Base-by-base conservation (phyloP, 2,329 filamentous ascomycete genomes). In the Microcyclosporella mali region DNA sequence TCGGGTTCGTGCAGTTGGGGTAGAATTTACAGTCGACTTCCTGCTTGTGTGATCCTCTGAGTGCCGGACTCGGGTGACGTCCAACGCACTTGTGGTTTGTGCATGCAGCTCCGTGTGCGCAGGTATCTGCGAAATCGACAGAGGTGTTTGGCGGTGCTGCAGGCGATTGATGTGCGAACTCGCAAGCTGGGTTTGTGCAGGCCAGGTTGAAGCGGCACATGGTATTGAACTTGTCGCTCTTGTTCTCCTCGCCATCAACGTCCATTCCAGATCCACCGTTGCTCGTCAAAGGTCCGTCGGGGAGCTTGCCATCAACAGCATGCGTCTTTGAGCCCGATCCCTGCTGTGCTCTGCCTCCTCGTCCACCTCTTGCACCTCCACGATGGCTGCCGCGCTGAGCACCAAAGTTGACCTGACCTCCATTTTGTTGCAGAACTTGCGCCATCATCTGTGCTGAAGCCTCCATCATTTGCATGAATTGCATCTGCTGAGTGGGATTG, bases 81-180 rank as follows among this genome's bases (percentile, higher is more conserved):
- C 78, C 89, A 7, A 85, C 85, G 61, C 92, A 98, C 70, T 97
- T 97, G 58, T 80, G 77, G 73, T 97, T 98, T 70, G 92, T 94
- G 79, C 92, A 98, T 7, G 88, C 88, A 2, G 81, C 88, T 15
- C 88, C 90, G 57, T 85, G 97, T 14, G 77, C 77, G 70, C 92
- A 98, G 14, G 77, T 73, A 58, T 94, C 88, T 45, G 74, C 78
- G 53, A 89, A 75, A 63, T 97, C 92, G 45, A 97, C 74, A 3
- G 34, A 12, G 0, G 81, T 75, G 2, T 77, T 78, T 19, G 84
- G 85, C 2, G 84, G 82, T 3, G 90, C 89, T 2, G 85, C 88
- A 2, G 92, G 88, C 12, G 89, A 95, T 68, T 95, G 90, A 60
- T 98, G 92, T 14, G 88, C 92, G 64, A 88, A 98, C 53, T 83